phyloP scores from a whole-genome alignment of 805 yeast species.

The Ogataea populi-albae region DNA sequence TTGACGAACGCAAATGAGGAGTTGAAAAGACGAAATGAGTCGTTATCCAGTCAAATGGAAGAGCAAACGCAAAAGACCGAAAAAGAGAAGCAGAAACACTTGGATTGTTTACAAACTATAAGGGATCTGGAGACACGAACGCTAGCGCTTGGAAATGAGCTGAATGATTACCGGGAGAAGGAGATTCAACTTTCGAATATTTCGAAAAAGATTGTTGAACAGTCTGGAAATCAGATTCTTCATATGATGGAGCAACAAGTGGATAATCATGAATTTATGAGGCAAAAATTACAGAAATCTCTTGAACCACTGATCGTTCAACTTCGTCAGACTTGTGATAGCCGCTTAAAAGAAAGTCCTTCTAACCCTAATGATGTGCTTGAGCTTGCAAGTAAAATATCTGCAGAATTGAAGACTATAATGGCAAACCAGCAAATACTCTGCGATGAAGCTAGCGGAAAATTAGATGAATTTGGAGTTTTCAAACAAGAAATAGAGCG shows the following conservation, averaged over 20 bases:
- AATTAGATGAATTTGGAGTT: slow-evolving; percentile 11
- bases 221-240: slow-evolving; percentile 28
- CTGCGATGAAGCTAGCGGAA: slow-evolving; percentile 5
- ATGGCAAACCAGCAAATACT: slow-evolving; percentile 9
- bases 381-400: slow-evolving; percentile 1
- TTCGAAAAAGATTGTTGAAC: slow-evolving; percentile 23
- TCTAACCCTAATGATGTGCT: slow-evolving; percentile 1
- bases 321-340: slow-evolving; percentile 2
- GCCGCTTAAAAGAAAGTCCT: neutral
- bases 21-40: slow-evolving; percentile 39
- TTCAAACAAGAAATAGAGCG: slow-evolving; percentile 9
- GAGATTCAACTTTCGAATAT: slow-evolving; percentile 13
- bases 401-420: slow-evolving; percentile 3
- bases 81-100: slow-evolving; percentile 22
- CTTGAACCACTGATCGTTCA: slow-evolving; percentile 15
- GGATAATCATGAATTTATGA: slow-evolving; percentile 14
- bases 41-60: slow-evolving; percentile 37
- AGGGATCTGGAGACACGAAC: slow-evolving; percentile 31
- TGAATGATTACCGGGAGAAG: slow-evolving; percentile 22
- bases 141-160: slow-evolving; percentile 31
- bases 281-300: slow-evolving; percentile 13
- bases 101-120: slow-evolving; percentile 14
- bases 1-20: slow-evolving; percentile 50
- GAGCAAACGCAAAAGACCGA: slow-evolving; percentile 19
- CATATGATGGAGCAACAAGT: slow-evolving; percentile 21